Evolutionary conservation across 805 yeast genomes (phyloP).

Genomic region (Yarrowia sp.): DNA sequence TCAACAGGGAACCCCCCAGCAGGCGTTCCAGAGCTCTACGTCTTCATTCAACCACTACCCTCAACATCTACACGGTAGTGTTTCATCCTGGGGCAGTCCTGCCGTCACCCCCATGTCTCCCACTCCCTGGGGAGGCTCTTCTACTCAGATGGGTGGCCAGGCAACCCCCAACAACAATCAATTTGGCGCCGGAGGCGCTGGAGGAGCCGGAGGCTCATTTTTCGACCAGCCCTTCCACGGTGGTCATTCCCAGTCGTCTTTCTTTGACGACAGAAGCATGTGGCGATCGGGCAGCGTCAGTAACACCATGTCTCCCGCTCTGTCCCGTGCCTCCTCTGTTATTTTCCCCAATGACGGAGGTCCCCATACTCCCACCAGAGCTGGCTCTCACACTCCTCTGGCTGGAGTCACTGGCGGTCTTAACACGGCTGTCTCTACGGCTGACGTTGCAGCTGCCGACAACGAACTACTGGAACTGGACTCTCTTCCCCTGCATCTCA

Average conservation of each 20-base stretch:
- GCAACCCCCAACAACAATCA: conserved; percentile 25
- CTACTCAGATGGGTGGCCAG: conserved; percentile 25
- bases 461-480: conserved; percentile 29
- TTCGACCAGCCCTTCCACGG: conserved; percentile 36
- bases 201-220: conserved; percentile 7
- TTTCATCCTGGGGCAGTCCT: conserved; percentile 29
- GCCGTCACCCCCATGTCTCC: conserved; percentile 34
- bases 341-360: conserved; percentile 30
- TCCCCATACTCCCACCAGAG: conserved; percentile 30
- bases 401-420: background rate
- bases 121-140: conserved; percentile 35
- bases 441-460: background rate
- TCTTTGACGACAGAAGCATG: conserved; percentile 34
- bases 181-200: no score
- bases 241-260: conserved; percentile 31
- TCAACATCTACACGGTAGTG: conserved; percentile 21
- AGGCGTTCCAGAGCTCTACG: conserved; percentile 17
- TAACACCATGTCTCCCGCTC: conserved; percentile 31
- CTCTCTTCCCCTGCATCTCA: conserved; percentile 28
- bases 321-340: conserved; percentile 33
- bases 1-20: conserved; percentile 7
- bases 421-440: background rate
- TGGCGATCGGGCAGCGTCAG: conserved; percentile 31
- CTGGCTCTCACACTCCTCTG: conserved; percentile 29
- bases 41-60: conserved; percentile 28